Conservation (phyloP, 495 filamentous ascomycete species). For the Penicillium flavigenum region DNA sequence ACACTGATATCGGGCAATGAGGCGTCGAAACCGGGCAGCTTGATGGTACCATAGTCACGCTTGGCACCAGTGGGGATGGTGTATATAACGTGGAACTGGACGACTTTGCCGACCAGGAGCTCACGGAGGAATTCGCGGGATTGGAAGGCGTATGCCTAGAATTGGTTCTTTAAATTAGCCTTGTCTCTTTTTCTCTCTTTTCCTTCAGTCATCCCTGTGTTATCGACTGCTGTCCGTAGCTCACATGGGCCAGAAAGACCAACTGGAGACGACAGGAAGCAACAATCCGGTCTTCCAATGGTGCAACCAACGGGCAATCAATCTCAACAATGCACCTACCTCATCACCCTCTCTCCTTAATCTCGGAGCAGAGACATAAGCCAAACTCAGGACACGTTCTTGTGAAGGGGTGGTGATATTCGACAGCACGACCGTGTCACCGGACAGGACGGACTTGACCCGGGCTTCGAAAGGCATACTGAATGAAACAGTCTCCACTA, state of each 20-base stretch:
- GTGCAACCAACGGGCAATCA: conserved; percentile 4
- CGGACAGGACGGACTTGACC: conserved; percentile 90
- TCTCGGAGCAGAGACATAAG: conserved; percentile 85
- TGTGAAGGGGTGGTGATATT: conserved; percentile 68
- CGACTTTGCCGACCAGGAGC: conserved; percentile 76
- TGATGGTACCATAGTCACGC: conserved; percentile 82
- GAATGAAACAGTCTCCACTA: conserved; percentile 21
- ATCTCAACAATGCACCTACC: conserved; percentile 43
- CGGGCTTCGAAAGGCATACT: conserved; percentile 63
- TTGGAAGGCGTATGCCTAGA: conserved; percentile 77
- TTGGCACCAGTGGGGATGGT: conserved; percentile 75
- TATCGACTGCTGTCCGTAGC: background rate
- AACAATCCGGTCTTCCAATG: background rate
- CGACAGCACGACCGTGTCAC: conserved; percentile 83
- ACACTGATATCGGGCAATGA: conserved; percentile 76
- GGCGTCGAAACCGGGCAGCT: conserved; percentile 66
- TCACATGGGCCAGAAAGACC: background rate
- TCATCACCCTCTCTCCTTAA: conserved; percentile 88
- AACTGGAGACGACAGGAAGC: background rate
- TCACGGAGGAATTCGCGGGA: conserved; percentile 89
- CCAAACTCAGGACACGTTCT: conserved; percentile 84
- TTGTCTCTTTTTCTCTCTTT: background rate
- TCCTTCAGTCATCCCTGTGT: background rate
- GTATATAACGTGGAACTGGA: conserved; percentile 82
- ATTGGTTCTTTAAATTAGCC: conserved; percentile 7